Conservation (phyloP, 257 asterid species). For the Fraxinus pennsylvanica region DNA sequence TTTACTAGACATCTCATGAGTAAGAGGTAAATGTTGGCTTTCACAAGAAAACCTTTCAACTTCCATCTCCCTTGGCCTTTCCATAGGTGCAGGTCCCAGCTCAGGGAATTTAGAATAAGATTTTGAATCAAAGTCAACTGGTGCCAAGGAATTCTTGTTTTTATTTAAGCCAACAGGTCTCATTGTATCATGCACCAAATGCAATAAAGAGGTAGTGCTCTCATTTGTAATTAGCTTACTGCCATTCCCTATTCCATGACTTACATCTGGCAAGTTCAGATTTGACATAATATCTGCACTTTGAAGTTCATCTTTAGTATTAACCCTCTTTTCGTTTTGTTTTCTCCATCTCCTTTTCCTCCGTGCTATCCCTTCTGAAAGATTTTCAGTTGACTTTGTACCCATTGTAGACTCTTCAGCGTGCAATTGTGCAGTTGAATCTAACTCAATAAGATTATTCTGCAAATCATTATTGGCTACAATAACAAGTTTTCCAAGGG, state of each 20-base stretch:
- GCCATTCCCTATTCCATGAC: slow-evolving; percentile 21
- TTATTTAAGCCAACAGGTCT: slow-evolving; percentile 2
- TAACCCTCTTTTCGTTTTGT: background rate
- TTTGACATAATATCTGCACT: slow-evolving; percentile 27
- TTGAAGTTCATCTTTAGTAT: background rate
- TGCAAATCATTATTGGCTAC: slow-evolving; percentile 20
- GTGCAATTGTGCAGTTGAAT: slow-evolving; percentile 13
- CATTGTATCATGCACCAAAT: slow-evolving; percentile 16
- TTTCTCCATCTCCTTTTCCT: background rate
- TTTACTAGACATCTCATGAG: slow-evolving; percentile 18
- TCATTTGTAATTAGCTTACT: slow-evolving; percentile 12
- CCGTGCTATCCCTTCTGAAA: slow-evolving; percentile 15
- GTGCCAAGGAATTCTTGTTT: slow-evolving; percentile 12
- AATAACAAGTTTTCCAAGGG: slow-evolving; percentile 12
- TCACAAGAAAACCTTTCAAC: slow-evolving; percentile 24
- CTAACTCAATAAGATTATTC: slow-evolving; percentile 24
- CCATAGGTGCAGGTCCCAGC: slow-evolving; percentile 15
- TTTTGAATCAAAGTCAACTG: slow-evolving; percentile 16
- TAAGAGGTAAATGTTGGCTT: slow-evolving; percentile 7
- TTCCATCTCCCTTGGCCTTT: slow-evolving; percentile 26
- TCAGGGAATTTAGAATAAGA: slow-evolving; percentile 20
- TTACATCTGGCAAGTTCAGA: slow-evolving; percentile 34
- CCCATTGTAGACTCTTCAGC: slow-evolving; percentile 30
- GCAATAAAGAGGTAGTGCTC: slow-evolving; percentile 23
- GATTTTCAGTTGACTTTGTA: slow-evolving; percentile 26